These are phyloP conservation scores for Euryodendron excelsum DNA, from an alignment of 148 eudicot species.

Conservation along the genomic window DNA sequence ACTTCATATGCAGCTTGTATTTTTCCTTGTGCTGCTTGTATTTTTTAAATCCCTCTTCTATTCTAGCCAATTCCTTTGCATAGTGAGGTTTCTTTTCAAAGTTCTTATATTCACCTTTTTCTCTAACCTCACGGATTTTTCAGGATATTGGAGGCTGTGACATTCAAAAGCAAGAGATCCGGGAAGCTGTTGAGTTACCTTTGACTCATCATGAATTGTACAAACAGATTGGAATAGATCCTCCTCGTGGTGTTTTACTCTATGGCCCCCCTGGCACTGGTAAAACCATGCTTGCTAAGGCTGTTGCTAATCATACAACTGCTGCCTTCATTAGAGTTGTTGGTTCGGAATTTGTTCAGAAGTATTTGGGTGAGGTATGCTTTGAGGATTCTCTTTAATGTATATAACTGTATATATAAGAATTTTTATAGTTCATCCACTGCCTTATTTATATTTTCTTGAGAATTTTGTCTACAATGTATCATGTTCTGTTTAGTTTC, in stretches of 20 bases:
- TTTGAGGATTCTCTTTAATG: background rate
- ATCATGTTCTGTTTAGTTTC: too few relatives aligned
- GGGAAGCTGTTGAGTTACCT: slow-evolving; percentile 95
- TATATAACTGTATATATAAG: too few relatives aligned
- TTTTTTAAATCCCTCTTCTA: too few relatives aligned
- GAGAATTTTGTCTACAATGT: too few relatives aligned
- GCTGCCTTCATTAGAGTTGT: slow-evolving; percentile 93
- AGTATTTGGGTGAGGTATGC: slow-evolving; percentile 88
- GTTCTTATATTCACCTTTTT: background rate
- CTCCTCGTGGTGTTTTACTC: slow-evolving; percentile 89
- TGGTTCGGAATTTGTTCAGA: slow-evolving; percentile 96
- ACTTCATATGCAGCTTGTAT: background rate
- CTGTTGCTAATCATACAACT: slow-evolving; percentile 91
- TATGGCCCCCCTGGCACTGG: slow-evolving; percentile 98
- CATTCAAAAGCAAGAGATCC: slow-evolving; percentile 93
- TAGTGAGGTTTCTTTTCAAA: background rate
- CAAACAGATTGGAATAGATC: slow-evolving; percentile 91
- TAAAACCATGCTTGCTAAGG: slow-evolving; percentile 94
- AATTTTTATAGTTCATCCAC: too few relatives aligned
- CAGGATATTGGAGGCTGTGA: slow-evolving; percentile 98
- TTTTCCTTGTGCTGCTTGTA: too few relatives aligned
- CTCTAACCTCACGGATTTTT: background rate
- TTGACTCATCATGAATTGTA: slow-evolving; percentile 89
- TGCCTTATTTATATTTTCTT: background rate
- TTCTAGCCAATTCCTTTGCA: background rate